These are phyloP conservation scores for Boletellus sp. DNA, from an alignment of 768 basidiomycete species.

Conservation along the genomic window DNA sequence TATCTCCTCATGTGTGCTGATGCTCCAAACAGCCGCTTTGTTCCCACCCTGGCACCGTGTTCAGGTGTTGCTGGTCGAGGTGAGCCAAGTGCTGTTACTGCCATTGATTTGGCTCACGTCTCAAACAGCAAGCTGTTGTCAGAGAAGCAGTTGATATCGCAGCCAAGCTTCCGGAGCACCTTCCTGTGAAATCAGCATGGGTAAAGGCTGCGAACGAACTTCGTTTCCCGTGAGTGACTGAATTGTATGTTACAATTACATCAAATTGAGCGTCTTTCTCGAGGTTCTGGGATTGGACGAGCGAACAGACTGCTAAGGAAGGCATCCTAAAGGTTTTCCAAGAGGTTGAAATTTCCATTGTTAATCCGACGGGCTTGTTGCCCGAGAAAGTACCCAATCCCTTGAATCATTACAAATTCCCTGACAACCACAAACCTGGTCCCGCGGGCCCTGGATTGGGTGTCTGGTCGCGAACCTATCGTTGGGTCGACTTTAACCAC, in stretches of 20 bases:
- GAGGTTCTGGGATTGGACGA: slow-evolving; percentile 15
- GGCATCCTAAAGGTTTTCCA: background rate
- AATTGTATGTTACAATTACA: background rate
- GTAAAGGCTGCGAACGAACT: slow-evolving; percentile 9
- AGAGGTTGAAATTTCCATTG: background rate
- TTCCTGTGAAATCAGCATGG: slow-evolving; percentile 8
- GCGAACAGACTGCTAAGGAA: background rate
- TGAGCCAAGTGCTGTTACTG: background rate
- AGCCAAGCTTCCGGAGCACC: background rate
- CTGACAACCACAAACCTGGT: too few relatives aligned
- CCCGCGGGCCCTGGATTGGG: background rate
- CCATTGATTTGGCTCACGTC: background rate
- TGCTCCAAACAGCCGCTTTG: slow-evolving; percentile 12
- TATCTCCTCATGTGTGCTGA: background rate
- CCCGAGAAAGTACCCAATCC: background rate
- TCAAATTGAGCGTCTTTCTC: background rate
- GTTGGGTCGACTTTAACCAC: slow-evolving; percentile 7
- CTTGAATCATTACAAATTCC: background rate
- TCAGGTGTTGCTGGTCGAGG: slow-evolving; percentile 13
- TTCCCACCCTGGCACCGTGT: slow-evolving; percentile 22
- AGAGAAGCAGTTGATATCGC: slow-evolving; percentile 15
- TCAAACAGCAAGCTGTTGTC: slow-evolving; percentile 17
- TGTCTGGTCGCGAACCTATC: slow-evolving; percentile 8
- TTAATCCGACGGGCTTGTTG: background rate
- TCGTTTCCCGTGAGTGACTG: slow-evolving; percentile 16